phyloP scores from a whole-genome alignment of 2,329 filamentous ascomycete species.

The Cladophialophora chaetospira region DNA sequence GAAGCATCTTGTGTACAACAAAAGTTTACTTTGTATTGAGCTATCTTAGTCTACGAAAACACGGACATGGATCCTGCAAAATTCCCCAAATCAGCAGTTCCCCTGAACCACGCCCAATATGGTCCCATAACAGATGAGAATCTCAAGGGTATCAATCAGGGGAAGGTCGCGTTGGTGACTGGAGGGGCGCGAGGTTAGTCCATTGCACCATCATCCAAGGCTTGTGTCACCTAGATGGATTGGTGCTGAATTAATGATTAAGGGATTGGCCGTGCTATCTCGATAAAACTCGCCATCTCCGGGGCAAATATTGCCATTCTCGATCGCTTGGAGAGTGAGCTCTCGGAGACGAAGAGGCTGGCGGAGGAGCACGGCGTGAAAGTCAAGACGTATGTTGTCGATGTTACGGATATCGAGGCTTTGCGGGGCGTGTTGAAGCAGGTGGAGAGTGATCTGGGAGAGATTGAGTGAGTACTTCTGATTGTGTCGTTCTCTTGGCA shows the following conservation, averaged over 20 bases:
- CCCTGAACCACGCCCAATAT: constrained; percentile 27
- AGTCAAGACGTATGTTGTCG: constrained; percentile 29
- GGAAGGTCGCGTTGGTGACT: constrained; percentile 34
- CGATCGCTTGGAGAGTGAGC: constrained; percentile 29
- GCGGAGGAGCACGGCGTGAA: constrained; percentile 22
- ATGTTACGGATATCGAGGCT: constrained; percentile 33
- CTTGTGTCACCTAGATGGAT: not conserved
- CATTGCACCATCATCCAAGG: not conserved
- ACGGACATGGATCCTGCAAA: constrained; percentile 22
- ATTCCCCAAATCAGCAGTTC: constrained; percentile 19
- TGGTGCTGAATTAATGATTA: not conserved
- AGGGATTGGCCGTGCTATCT: constrained; percentile 36
- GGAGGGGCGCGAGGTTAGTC: constrained; percentile 32
- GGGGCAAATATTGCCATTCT: constrained; percentile 33
- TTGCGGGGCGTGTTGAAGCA: constrained; percentile 20
- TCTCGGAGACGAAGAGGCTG: constrained; percentile 20
- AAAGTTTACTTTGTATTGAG: too few relatives aligned
- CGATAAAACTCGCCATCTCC: constrained; percentile 30
- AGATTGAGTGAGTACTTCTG: constrained; percentile 22
- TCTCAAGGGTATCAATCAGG: constrained; percentile 21
- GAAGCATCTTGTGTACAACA: too few relatives aligned
- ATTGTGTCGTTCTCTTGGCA: too few relatives aligned
- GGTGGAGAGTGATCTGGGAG: constrained; percentile 17
- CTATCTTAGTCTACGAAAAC: too few relatives aligned
- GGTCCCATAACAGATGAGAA: constrained; percentile 20